phyloP scores from a whole-genome alignment of 192 early-diverging fungal genomes.

The Coemansia sp. region DNA sequence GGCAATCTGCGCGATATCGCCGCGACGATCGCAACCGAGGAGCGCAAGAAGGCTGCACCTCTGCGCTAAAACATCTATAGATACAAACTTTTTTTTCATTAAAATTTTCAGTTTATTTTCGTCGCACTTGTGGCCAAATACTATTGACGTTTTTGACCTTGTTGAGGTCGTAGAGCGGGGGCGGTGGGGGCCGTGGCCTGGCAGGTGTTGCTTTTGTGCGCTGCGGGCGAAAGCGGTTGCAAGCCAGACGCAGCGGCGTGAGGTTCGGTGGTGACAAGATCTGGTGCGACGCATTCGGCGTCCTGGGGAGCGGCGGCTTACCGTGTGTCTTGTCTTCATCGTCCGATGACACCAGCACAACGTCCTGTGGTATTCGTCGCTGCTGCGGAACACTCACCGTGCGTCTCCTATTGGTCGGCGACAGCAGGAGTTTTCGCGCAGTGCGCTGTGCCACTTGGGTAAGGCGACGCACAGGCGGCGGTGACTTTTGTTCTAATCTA shows the following conservation, averaged over 20 bases:
- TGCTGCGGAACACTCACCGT: too few species aligned
- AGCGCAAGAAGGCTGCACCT: constrained; percentile 16
- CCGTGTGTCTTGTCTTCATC: neutral
- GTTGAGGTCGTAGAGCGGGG: neutral
- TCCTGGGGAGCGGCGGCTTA: neutral
- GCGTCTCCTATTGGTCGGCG: too few species aligned
- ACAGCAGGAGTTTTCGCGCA: too few species aligned
- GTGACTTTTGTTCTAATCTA: too few species aligned
- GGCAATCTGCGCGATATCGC: constrained; percentile 35
- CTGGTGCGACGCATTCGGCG: neutral
- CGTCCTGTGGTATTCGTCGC: too few species aligned
- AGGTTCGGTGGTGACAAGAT: neutral
- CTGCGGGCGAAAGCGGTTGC: neutral
- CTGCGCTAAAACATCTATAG: neutral
- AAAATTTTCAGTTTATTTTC: neutral
- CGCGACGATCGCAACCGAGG: constrained; percentile 37
- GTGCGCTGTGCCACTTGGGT: too few species aligned
- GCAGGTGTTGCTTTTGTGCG: neutral
- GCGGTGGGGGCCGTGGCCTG: neutral
- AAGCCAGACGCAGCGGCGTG: constrained; percentile 14
- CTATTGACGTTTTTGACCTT: neutral
- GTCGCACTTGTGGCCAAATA: neutral
- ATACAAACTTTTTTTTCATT: neutral
- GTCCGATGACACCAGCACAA: too few species aligned
- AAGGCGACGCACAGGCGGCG: too few species aligned